Conservation (phyloP, 768 basidiomycete genomes). For the Lactarius quietus region DNA sequence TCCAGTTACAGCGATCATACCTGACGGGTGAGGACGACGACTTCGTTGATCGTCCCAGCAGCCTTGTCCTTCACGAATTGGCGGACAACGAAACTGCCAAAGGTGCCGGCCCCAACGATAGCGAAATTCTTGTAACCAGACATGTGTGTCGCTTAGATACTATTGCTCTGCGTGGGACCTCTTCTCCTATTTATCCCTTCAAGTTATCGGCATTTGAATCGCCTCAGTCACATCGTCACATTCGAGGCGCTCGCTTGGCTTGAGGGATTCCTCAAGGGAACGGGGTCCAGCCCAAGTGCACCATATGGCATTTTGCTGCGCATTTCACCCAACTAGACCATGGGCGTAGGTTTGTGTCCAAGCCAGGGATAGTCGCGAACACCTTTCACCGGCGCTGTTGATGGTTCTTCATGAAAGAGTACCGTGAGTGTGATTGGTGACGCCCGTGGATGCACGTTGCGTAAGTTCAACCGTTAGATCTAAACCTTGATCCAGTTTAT, state of each 20-base stretch:
- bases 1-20: background rate
- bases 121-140: constrained; percentile 24
- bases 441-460: background rate
- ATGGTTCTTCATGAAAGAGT: background rate
- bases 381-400: background rate
- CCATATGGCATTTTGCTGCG: background rate
- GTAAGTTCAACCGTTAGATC: background rate
- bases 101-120: constrained; percentile 21
- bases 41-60: constrained; percentile 14
- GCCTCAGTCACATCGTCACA: background rate
- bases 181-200: background rate
- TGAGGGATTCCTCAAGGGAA: too few relatives aligned
- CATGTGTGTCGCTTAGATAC: constrained; percentile 1
- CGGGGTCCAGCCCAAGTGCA: background rate
- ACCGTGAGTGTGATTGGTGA: background rate
- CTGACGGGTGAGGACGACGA: constrained; percentile 21
- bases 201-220: background rate
- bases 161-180: background rate
- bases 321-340: background rate
- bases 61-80: constrained; percentile 16
- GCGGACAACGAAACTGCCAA: constrained; percentile 21
- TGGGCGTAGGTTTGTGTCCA: background rate
- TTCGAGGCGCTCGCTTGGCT: background rate
- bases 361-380: background rate
- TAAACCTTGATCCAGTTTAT: background rate